Conservation (phyloP, 2,329 filamentous ascomycete species). For the Bipolaris victoriae region DNA sequence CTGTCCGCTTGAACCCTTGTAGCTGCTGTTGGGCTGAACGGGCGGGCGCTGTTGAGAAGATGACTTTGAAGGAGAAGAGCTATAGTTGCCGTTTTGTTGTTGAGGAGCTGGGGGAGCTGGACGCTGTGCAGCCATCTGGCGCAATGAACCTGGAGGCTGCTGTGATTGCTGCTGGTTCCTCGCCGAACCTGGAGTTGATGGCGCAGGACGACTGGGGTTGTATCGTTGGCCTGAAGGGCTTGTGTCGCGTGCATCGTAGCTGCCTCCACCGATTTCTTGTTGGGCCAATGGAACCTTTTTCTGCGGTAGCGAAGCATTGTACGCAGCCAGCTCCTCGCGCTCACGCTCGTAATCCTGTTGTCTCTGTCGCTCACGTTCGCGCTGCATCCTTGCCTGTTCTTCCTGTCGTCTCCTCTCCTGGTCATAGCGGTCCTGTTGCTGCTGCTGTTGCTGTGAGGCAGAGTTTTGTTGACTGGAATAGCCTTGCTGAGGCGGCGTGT, state of each 20-base stretch:
- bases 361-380: conserved; percentile 48
- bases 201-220: conserved; percentile 84
- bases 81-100: conserved; percentile 44
- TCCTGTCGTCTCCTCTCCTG: conserved; percentile 47
- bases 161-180: conserved; percentile 57
- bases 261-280: conserved; percentile 80
- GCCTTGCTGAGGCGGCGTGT: conserved; percentile 39
- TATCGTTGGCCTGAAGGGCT: conserved; percentile 66
- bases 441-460: conserved; percentile 37
- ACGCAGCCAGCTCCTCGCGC: conserved; percentile 79
- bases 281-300: conserved; percentile 80
- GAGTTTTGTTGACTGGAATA: conserved; percentile 41
- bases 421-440: conserved; percentile 34
- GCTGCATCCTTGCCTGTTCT: conserved; percentile 45
- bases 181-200: conserved; percentile 70
- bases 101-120: conserved; percentile 77
- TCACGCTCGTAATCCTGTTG: conserved; percentile 54
- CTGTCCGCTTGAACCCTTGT: conserved; percentile 47
- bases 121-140: conserved; percentile 71
- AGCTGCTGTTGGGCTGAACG: conserved; percentile 54
- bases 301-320: conserved; percentile 88
- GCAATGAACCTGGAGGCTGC: conserved; percentile 59
- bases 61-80: conserved; percentile 37
- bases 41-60: conserved; percentile 40
- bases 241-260: conserved; percentile 54